Evolutionary conservation across 2,329 filamentous ascomycete genomes (phyloP), one percentile per base, ranked within the genome.

Genomic region (Aspergillus sp.): DNA sequence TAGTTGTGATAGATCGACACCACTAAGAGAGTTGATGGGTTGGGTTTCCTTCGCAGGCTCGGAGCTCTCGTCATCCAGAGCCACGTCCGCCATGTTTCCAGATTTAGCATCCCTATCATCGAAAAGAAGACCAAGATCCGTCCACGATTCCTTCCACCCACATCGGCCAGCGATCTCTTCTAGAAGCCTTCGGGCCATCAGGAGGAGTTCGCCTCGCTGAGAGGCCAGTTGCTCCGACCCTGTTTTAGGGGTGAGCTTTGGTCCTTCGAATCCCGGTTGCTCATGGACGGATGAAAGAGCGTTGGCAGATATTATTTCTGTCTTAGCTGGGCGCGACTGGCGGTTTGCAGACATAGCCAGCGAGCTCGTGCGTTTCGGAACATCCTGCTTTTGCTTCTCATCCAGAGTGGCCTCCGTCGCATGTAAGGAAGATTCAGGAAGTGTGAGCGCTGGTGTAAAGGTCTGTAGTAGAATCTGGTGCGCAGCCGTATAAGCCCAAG

Each of bases 221-320:
- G 90, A 90, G 36, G 93, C 90, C 22, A 98, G 79, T 54, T 96
- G 89, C 68, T 96, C 89, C 0, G 93, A 78, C 0, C 93, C 92
- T 13, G 78, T 78, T 58, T 76, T 80, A 2, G 71, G 65, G 12
- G 66, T 62, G 12, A 60, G 59, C 45, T 71, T 70, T 9, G 68
- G 61, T 5, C 61, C 62, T 18, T 71, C 70, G 22, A 86, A 84
- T 0, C 80, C 66, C 5, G 66, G 64, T 39, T 65, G 79, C 2
- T 79, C 74, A 4, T 77, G 75, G 17, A 77, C 60, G 9, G 68
- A 69, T 1, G 60, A 64, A 26, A 71, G 59, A 6, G 59, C 58
- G 34, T 72, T 71, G n/a, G 71, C 38, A 5, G 63, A 53, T 34
- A 67, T 60, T 15, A 73, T 68, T 30, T 72, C 71, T 42, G 47